Conservation (phyloP, 2,329 filamentous ascomycete species). For the Pyricularia grisea region DNA sequence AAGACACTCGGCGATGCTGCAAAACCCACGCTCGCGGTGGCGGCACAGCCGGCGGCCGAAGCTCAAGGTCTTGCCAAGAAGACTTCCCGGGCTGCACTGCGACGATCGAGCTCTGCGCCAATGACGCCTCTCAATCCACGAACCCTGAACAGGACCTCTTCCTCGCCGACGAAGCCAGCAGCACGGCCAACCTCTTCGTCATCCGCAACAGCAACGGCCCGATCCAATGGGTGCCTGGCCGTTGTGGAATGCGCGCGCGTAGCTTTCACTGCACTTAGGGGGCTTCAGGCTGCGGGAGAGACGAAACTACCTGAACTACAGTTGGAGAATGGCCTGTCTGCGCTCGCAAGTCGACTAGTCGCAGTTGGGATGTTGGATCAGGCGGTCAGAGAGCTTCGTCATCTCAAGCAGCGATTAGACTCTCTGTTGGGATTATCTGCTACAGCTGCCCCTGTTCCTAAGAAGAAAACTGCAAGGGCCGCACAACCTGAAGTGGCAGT, state of each 20-base stretch:
- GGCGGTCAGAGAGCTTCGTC: conserved; percentile 57
- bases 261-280: conserved; percentile 56
- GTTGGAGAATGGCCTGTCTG: conserved; percentile 64
- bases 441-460: conserved; percentile 8
- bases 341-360: conserved; percentile 57
- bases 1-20: conserved; percentile 60
- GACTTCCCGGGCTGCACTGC: conserved; percentile 30
- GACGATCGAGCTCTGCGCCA: conserved; percentile 47
- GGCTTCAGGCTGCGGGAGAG: conserved; percentile 42
- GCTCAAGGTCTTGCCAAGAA: conserved; percentile 28
- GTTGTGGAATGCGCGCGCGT: conserved; percentile 60
- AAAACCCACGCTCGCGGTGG: conserved; percentile 34
- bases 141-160: conserved; percentile 50
- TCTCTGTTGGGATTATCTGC: conserved; percentile 8
- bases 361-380: conserved; percentile 55
- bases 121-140: conserved; percentile 53
- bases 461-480: conserved; percentile 20
- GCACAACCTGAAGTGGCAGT: conserved; percentile 20
- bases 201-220: conserved; percentile 19
- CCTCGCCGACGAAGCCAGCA: conserved; percentile 34
- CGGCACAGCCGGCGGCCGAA: conserved; percentile 19
- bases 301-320: conserved; percentile 53
- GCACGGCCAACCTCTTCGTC: conserved; percentile 9
- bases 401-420: conserved; percentile 56
- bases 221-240: conserved; percentile 33